Evolutionary conservation across 73 alveolate species (phyloP).

Genomic region (Paraurostyla sp.): DNA sequence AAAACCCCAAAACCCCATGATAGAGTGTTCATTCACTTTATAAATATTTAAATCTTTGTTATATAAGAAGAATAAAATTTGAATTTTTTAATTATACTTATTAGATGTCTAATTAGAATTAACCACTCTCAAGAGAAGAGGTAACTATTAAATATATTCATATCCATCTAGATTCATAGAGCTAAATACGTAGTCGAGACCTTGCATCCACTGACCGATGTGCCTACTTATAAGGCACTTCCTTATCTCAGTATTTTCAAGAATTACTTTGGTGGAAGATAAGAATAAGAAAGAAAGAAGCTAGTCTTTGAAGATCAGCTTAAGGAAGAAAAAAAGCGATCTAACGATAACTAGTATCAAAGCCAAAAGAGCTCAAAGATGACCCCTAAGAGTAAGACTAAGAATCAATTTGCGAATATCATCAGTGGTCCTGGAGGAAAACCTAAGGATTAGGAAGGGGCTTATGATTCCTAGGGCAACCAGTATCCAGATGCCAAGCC

Average conservation of each 20-base stretch:
- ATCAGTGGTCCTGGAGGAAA: not conserved
- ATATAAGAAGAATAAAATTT: too few species aligned
- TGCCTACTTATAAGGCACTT: not conserved
- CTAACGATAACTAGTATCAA: not conserved
- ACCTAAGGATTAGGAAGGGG: not conserved
- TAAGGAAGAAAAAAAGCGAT: not conserved
- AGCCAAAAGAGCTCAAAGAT: not conserved
- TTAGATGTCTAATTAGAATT: not conserved
- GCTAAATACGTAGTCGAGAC: constrained; percentile 9
- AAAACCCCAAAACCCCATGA: too few species aligned
- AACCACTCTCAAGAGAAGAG: constrained; percentile 47
- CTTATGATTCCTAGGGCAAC: not conserved
- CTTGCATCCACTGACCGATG: constrained; percentile 17
- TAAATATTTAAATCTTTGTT: too few species aligned
- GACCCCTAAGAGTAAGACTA: not conserved
- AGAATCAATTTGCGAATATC: constrained; percentile 23
- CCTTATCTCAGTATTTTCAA: not conserved
- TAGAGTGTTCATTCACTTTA: too few species aligned
- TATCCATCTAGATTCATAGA: not conserved
- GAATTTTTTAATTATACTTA: too few species aligned
- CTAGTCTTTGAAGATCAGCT: not conserved
- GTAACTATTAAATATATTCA: not conserved
- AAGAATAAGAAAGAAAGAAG: constrained; percentile 22
- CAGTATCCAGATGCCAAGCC: not conserved
- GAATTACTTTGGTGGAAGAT: not conserved